A percentile compares a stretch with the other conserved stretches of the same genome.
Conservation (phyloP, 2,329 filamentous ascomycete genomes). For the Sclerotinia trifoliorum region DNA sequence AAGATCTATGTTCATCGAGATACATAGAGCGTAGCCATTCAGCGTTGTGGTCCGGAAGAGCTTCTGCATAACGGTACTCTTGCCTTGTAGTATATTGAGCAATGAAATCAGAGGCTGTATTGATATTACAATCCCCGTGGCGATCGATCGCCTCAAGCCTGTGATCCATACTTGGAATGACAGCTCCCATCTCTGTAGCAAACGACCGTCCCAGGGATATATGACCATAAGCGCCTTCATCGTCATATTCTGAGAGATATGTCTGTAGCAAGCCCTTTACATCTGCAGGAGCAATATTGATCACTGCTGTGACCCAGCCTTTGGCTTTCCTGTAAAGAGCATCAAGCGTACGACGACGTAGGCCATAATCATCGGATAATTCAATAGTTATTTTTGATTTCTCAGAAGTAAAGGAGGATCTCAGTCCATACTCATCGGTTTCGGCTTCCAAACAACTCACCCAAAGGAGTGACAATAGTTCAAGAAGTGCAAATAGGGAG, state of each 20-base stretch:
- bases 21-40: conserved; percentile 64
- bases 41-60: conserved; percentile 64
- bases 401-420: conserved; percentile 73
- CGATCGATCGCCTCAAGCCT: conserved; percentile 78
- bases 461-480: conserved; percentile 94
- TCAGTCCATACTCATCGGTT: conserved; percentile 88
- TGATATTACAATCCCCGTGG: conserved; percentile 71
- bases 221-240: conserved; percentile 87
- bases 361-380: conserved; percentile 88
- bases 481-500: conserved; percentile 88
- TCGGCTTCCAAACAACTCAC: conserved; percentile 90
- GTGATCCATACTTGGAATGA: conserved; percentile 83
- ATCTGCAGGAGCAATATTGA: conserved; percentile 85
- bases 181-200: conserved; percentile 85
- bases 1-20: conserved; percentile 48
- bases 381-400: conserved; percentile 79
- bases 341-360: conserved; percentile 77
- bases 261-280: conserved; percentile 95
- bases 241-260: conserved; percentile 91
- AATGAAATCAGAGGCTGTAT: conserved; percentile 92
- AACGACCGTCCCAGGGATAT: conserved; percentile 92
- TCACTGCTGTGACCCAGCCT: conserved; percentile 74
- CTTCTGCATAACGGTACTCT: conserved; percentile 87
- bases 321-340: conserved; percentile 74
- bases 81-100: conserved; percentile 96